Conservation (phyloP, 495 filamentous ascomycete genomes). For the Aspergillus avenaceus region DNA sequence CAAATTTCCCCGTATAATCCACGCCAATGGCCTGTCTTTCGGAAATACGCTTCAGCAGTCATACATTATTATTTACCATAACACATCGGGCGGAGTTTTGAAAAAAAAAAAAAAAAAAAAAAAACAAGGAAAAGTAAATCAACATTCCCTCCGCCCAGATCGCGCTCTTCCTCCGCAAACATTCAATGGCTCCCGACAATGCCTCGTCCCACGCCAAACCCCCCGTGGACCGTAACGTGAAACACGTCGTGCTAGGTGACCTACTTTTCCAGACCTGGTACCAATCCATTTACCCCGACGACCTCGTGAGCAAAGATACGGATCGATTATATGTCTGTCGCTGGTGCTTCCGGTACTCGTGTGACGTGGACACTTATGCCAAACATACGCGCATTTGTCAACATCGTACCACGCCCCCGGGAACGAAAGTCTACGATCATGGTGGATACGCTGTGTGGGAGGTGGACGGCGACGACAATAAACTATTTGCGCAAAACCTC, state of each 20-base stretch:
- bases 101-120: too few relatives aligned
- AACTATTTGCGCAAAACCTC: conserved; percentile 93
- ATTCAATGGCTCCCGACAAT: conserved; percentile 27
- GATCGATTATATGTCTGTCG: conserved; percentile 79
- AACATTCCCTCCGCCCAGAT: too few relatives aligned
- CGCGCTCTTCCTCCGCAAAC: neutral
- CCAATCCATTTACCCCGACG: conserved; percentile 73
- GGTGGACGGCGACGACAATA: conserved; percentile 82
- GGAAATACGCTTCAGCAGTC: conserved; percentile 1
- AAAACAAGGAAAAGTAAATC: too few relatives aligned
- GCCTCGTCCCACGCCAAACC: conserved; percentile 28
- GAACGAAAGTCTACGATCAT: conserved; percentile 52
- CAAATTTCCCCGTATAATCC: neutral
- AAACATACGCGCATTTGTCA: conserved; percentile 44
- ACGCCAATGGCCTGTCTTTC: conserved; percentile 23
- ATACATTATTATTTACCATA: neutral
- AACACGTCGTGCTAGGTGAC: conserved; percentile 71
- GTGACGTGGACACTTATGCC: conserved; percentile 59
- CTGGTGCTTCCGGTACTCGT: conserved; percentile 89
- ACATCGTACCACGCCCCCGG: conserved; percentile 36
- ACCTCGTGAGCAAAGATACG: conserved; percentile 62
- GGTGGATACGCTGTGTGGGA: conserved; percentile 73
- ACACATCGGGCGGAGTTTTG: neutral
- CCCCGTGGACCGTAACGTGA: conserved; percentile 57
- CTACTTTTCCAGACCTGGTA: conserved; percentile 75